Evolutionary conservation across 2,329 filamentous ascomycete genomes (phyloP).

Genomic region (Volutella citrinella): DNA sequence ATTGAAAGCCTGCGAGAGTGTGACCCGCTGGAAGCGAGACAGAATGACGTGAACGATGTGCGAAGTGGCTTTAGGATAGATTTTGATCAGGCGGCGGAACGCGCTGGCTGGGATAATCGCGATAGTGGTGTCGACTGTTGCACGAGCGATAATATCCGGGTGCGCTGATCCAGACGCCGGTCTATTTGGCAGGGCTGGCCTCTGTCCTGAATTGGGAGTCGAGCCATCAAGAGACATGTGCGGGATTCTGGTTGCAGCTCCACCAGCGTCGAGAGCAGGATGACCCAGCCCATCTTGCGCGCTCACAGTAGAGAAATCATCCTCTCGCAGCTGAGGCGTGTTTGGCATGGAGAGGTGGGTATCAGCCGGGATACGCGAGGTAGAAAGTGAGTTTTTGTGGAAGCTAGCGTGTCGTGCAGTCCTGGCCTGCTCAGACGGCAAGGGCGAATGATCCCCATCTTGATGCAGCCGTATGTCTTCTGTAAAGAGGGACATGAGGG

Average conservation of each 20-base stretch:
- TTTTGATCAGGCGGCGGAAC: conserved; percentile 84
- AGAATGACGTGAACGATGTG: conserved; percentile 98
- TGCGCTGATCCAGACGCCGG: conserved; percentile 73
- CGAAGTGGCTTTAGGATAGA: conserved; percentile 93
- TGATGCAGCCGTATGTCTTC: conserved; percentile 83
- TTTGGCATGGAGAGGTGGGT: conserved; percentile 34
- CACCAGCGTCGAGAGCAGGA: conserved; percentile 11
- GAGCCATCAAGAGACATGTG: conserved; percentile 67
- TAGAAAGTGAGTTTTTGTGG: conserved; percentile 18
- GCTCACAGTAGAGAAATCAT: conserved; percentile 10
- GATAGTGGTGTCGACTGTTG: conserved; percentile 94
- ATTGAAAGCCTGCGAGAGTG: conserved; percentile 87
- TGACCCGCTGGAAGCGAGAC: conserved; percentile 90
- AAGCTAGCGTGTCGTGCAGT: conserved; percentile 28
- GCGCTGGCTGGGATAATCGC: conserved; percentile 97
- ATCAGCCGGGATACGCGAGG: conserved; percentile 14
- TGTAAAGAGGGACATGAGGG: conserved; percentile 93
- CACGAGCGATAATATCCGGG: conserved; percentile 94
- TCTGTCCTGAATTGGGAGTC: conserved; percentile 25
- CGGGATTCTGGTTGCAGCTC: conserved; percentile 56
- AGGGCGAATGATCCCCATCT: conserved; percentile 54
- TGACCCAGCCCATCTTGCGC: conserved; percentile 13
- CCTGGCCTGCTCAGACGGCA: conserved; percentile 21
- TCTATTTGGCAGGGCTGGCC: conserved; percentile 42
- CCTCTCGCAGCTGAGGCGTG: conserved; percentile 36